Evolutionary conservation across 176 grass and related monocot species (phyloP).

Genomic region (Saccharum spontaneum): DNA sequence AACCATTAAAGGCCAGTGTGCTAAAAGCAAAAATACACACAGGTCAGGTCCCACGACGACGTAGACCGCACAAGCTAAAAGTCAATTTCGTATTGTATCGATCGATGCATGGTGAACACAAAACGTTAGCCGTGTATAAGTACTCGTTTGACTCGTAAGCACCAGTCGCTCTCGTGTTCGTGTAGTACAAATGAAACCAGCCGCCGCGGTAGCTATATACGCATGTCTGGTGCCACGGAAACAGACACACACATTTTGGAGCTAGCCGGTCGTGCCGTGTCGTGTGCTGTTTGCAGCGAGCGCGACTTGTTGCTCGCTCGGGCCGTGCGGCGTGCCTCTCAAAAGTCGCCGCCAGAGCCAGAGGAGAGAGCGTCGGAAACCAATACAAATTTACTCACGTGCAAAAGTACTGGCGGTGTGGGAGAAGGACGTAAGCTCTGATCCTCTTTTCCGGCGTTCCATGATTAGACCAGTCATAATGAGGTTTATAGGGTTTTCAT

Average conservation of each 20-base stretch:
- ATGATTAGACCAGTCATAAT: background rate
- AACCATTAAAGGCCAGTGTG: background rate
- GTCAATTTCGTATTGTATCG: background rate
- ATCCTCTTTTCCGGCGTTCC: background rate
- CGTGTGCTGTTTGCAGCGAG: background rate
- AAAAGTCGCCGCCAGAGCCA: background rate
- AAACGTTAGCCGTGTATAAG: background rate
- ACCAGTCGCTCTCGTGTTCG: background rate
- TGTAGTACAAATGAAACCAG: background rate
- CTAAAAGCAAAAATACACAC: background rate
- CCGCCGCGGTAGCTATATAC: background rate
- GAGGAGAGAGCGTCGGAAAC: background rate
- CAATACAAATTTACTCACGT: background rate
- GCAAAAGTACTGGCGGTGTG: background rate
- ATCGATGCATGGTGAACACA: background rate
- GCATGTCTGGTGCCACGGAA: constrained; percentile 28
- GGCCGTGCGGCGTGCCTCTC: background rate
- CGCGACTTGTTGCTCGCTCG: background rate
- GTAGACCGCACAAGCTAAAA: background rate
- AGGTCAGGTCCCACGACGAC: background rate
- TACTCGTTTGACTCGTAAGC: background rate
- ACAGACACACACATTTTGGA: constrained; percentile 15
- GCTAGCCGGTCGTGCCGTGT: too few species aligned
- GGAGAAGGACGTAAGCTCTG: background rate
- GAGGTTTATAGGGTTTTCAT: background rate